Percentiles rank a stretch among this genome's conserved stretches.
Evolutionary conservation across 2,329 filamentous ascomycete species (phyloP).

Genomic region (Eutypella sp.): DNA sequence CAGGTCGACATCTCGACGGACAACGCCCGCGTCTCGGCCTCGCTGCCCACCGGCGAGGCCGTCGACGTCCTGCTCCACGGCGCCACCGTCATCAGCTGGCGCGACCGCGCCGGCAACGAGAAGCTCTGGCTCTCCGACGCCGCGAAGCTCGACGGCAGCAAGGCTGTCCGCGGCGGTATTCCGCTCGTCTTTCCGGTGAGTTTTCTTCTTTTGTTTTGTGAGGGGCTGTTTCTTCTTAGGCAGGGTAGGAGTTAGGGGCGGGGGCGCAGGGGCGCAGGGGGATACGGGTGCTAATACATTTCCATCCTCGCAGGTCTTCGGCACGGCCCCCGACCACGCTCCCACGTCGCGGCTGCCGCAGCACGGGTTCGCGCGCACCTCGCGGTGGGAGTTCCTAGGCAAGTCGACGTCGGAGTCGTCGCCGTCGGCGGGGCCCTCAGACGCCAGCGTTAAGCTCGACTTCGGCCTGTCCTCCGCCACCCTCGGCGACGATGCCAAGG

Average conservation of each 20-base stretch:
- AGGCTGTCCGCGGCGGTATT: slow-evolving; percentile 86
- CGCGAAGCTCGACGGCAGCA: slow-evolving; percentile 77
- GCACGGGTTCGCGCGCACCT: slow-evolving; percentile 90
- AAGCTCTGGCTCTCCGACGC: slow-evolving; percentile 81
- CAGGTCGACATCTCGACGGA: slow-evolving; percentile 70
- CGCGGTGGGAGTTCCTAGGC: slow-evolving; percentile 89
- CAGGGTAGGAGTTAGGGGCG: no score
- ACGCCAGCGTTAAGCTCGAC: slow-evolving; percentile 83
- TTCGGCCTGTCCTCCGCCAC: slow-evolving; percentile 79
- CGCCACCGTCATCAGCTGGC: slow-evolving; percentile 92
- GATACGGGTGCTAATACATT: not conserved
- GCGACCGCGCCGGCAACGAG: slow-evolving; percentile 70
- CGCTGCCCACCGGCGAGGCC: slow-evolving; percentile 79
- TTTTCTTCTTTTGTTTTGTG: slow-evolving; percentile 10
- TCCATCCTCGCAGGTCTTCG: slow-evolving; percentile 63
- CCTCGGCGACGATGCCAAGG: slow-evolving; percentile 62
- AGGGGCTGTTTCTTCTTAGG: slow-evolving; percentile 1
- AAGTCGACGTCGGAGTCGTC: slow-evolving; percentile 70
- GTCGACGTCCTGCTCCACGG: slow-evolving; percentile 85
- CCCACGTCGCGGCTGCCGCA: slow-evolving; percentile 78
- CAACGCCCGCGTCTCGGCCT: slow-evolving; percentile 69
- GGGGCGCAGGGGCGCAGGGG: no score
- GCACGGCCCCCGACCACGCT: slow-evolving; percentile 69
- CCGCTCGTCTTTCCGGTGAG: slow-evolving; percentile 88
- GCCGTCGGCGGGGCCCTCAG: slow-evolving; percentile 47